Base-by-base conservation (phyloP, 768 basidiomycete species). In the Tulasnella sp. region DNA sequence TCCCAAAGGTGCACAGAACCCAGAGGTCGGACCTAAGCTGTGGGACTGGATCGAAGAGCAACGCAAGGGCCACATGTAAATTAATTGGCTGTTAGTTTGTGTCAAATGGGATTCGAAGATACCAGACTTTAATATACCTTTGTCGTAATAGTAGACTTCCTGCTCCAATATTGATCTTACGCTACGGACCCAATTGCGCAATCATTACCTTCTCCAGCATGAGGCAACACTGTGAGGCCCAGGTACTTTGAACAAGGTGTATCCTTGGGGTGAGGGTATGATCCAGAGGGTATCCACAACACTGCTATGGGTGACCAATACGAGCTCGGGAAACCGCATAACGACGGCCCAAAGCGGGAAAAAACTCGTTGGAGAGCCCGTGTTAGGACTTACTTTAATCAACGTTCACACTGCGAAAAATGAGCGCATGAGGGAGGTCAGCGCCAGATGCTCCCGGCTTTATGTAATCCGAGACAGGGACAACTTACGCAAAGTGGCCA, bases 401-500 rank as follows among this genome's bases (percentile, higher is more conserved):
- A 19, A 59, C 52, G 29, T 59, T 59, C 22, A 12, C 26, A 29
- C 52, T 59, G 16, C 26, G 7, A 17, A 29, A 29, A 22, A n/a
- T n/a, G 32, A 22, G 22, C 12, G 52, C 52, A 59, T 1, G 52
- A 5, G 98, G 83, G 75, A 90, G 7, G 29, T 59, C 52, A 29
- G n/a, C n/a, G 52, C 32, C 26, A 59, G 52, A 26, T 29, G 5
- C 5, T 7, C n/a, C 3, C 5, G 3, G 5, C 26, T 1, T 14
- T 59, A 12, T 12, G 5, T 11, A 29, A 1, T 8, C 14, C 32
- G 9, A 22, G 4, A 2, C 1, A 32, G 16, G 26, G 9, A 59
- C 6, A 14, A 84, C 88, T 76, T 79, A 89, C 88, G 79, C 78
- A 75, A 89, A 90, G 70, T 84, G 75, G 37, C 88, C 88, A 26